Percentiles rank a stretch among this genome's conserved stretches.
These are phyloP conservation scores for Achlya hypogyna DNA, from an alignment of 352 stramenopile species.

Conservation along the genomic window DNA sequence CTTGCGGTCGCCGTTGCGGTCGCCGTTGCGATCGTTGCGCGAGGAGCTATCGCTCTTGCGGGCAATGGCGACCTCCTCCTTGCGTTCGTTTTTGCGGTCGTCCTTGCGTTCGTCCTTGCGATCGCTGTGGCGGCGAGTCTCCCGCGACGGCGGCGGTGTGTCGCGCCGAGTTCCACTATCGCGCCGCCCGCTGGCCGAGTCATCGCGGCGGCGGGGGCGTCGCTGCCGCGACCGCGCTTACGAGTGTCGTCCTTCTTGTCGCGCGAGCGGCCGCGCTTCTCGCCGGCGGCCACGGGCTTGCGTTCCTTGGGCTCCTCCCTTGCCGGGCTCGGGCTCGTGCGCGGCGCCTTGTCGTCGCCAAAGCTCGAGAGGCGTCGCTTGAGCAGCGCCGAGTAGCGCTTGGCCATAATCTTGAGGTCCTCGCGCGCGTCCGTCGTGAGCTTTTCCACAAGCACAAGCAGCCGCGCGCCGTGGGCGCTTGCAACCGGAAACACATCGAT, in stretches of 20 bases:
- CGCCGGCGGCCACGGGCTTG: not conserved
- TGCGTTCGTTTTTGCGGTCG: constrained; percentile 9
- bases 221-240: not conserved
- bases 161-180: not conserved
- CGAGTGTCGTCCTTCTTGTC: not conserved
- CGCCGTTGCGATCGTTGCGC: not conserved
- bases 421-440: constrained; percentile 75
- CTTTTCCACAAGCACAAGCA: constrained; percentile 55
- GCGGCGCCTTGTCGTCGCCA: constrained; percentile 38
- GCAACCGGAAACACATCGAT: constrained; percentile 76
- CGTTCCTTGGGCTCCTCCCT: not conserved
- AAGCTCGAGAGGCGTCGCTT: constrained; percentile 65
- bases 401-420: constrained; percentile 87
- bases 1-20: not conserved
- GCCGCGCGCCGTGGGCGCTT: constrained; percentile 41
- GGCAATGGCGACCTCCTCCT: constrained; percentile 7
- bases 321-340: not conserved
- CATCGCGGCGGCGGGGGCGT: not conserved
- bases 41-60: not conserved
- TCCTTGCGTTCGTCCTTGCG: constrained; percentile 24
- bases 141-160: not conserved
- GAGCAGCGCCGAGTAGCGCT: constrained; percentile 73
- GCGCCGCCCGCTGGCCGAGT: not conserved
- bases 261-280: constrained; percentile 8
- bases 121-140: not conserved